Base-by-base conservation (phyloP, 2,329 filamentous ascomycete species). In the Ophiostoma perfectum region DNA sequence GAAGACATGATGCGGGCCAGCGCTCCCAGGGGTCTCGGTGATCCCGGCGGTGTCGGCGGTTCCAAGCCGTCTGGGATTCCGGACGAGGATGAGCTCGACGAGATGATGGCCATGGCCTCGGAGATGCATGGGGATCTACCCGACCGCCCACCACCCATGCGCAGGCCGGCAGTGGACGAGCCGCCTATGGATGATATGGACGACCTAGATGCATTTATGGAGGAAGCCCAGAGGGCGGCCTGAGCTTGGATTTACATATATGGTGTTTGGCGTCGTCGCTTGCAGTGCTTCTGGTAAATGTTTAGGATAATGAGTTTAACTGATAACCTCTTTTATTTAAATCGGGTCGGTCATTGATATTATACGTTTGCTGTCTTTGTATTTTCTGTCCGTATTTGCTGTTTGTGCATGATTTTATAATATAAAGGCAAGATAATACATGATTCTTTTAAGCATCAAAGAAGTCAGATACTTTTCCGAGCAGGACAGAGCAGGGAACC, bases 51-150 rank as follows among this genome's bases (percentile, higher is more conserved):
- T 16, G 12, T 41, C 5, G 16, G 16, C 9, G 36, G 8, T 38
- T 16, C 9, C 18, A 41, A 12, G 18, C 41, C n/a, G 4, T 64
- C 42, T 11, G 63, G 67, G 42, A 74, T 74, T 18, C 78, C 79
- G 0, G 82, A 84, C 7, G 81, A 82, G 2, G 78, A 80, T 65
- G 81, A 84, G 64, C 67, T 85, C 2, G 83, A 85, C 67, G 83
- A 82, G 9, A 72, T 86, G 11, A 84, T 86, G 75, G 82, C 82
- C 0, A 82, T 85, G 72, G 80, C 80, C 3, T 80, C 81, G 73
- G 69, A 69, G 3, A 49, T 67, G 5, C 69, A 70, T 41, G 65
- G 42, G 1, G 64, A 68, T n/a, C 39, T 39, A 2, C 64, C 41
- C 49, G 55, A 70, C n/a, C 49, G 36, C 66, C 73, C 14, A 68